These are phyloP conservation scores for Fusarium citri DNA, from an alignment of 2,329 filamentous ascomycete genomes.

Conservation along the genomic window DNA sequence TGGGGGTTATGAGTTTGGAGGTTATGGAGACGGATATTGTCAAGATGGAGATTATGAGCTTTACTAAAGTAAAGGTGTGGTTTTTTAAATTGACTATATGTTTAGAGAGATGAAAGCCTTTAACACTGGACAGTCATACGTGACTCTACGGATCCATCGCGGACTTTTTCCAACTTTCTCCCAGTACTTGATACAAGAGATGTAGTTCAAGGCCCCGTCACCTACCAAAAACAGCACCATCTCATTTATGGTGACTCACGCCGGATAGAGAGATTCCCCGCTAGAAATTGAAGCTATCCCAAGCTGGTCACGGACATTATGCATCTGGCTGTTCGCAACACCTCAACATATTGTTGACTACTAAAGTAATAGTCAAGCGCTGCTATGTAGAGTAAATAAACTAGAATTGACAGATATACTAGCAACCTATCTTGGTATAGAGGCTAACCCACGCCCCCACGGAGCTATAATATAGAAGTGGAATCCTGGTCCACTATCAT, in stretches of 20 bases:
- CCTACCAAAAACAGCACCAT: background rate
- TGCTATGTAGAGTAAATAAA: background rate
- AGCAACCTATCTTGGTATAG: background rate
- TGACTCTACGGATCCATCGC: background rate
- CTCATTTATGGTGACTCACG: background rate
- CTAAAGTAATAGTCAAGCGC: background rate
- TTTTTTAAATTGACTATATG: background rate
- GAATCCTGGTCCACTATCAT: slow-evolving; percentile 25
- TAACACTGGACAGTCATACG: accelerated
- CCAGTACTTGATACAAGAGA: background rate
- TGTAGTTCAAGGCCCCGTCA: no score
- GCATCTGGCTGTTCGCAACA: background rate
- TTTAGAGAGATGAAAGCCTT: background rate
- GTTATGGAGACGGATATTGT: no score
- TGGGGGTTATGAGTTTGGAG: no score
- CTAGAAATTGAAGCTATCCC: background rate
- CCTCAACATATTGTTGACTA: background rate
- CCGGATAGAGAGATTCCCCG: background rate
- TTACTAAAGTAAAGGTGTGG: no score
- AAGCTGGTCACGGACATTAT: background rate
- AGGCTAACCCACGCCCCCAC: slow-evolving; percentile 3
- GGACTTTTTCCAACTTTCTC: no score
- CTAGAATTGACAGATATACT: background rate
- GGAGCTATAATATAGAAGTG: slow-evolving; percentile 19
- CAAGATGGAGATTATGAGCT: no score